These are phyloP conservation scores for Epichloe gansuensis DNA, from an alignment of 2,329 filamentous ascomycete species.

Conservation along the genomic window DNA sequence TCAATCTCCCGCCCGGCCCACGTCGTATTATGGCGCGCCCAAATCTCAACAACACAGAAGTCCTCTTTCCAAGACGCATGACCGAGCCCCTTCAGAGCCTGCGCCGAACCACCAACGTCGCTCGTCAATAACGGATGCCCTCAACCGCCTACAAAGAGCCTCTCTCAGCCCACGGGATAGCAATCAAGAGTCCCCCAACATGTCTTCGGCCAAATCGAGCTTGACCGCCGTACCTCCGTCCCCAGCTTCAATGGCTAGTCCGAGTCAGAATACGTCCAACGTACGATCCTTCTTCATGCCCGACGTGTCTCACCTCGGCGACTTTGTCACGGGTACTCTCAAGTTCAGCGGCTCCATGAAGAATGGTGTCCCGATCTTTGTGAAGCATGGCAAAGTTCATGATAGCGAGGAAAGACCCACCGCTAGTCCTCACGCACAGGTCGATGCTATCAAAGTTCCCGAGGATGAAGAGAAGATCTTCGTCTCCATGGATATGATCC, in stretches of 20 bases:
- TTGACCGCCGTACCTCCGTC: constrained; percentile 29
- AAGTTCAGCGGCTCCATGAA: constrained; percentile 37
- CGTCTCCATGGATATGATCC: constrained; percentile 50
- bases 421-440: constrained; percentile 29
- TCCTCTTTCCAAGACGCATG: constrained; percentile 25
- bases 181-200: constrained; percentile 19
- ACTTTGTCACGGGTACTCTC: constrained; percentile 44
- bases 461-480: constrained; percentile 46
- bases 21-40: constrained; percentile 14
- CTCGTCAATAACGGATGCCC: constrained; percentile 21
- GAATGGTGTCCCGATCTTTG: constrained; percentile 43
- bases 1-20: constrained; percentile 23
- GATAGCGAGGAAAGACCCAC: constrained; percentile 27
- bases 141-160: constrained; percentile 24
- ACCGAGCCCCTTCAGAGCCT: constrained; percentile 18
- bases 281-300: constrained; percentile 42
- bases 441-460: constrained; percentile 38
- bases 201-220: constrained; percentile 29
- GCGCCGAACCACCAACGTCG: constrained; percentile 14
- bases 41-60: constrained; percentile 23
- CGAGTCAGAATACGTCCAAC: constrained; percentile 27
- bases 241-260: constrained; percentile 22
- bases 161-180: constrained; percentile 18
- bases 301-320: constrained; percentile 41
- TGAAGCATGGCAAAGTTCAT: constrained; percentile 40